A percentile compares a stretch with the other conserved stretches of the same genome.
These are phyloP conservation scores for Podila minutissima DNA, from an alignment of 192 early-diverging fungal genomes.

Conservation along the genomic window DNA sequence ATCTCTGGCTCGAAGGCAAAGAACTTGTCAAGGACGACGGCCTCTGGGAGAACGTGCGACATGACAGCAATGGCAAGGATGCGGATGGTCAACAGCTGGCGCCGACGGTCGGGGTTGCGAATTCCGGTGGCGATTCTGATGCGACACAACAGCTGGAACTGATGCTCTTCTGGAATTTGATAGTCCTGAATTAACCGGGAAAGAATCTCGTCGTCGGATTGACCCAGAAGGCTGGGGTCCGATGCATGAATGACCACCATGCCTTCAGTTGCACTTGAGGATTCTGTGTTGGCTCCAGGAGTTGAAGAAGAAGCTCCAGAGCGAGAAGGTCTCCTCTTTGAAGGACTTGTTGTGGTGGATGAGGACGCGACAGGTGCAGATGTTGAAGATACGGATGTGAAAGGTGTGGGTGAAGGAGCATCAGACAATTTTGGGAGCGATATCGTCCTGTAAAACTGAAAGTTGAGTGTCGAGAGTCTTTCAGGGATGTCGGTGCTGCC, in stretches of 20 bases:
- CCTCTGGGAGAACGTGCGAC: constrained; percentile 71
- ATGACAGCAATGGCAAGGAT: constrained; percentile 83
- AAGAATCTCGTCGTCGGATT: constrained; percentile 66
- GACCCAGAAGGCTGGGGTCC: constrained; percentile 38
- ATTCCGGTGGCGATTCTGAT: constrained; percentile 79
- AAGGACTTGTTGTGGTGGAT: neutral
- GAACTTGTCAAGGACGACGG: constrained; percentile 71
- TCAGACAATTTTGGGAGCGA: constrained; percentile 19
- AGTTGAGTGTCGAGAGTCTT: constrained; percentile 55
- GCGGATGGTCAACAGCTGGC: constrained; percentile 74
- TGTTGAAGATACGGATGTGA: constrained; percentile 6
- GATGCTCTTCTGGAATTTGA: constrained; percentile 75
- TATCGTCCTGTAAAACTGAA: constrained; percentile 72
- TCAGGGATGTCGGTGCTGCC: constrained; percentile 52
- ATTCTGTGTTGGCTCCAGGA: neutral
- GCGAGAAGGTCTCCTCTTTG: constrained; percentile 24
- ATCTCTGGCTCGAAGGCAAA: constrained; percentile 92
- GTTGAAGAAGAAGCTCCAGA: constrained; percentile 14
- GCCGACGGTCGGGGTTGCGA: constrained; percentile 57
- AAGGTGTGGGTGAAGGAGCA: constrained; percentile 6
- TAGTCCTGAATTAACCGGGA: constrained; percentile 70
- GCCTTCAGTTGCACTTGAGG: constrained; percentile 52
- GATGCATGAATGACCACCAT: constrained; percentile 66
- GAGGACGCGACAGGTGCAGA: neutral
- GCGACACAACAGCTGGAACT: constrained; percentile 82